Conservation (phyloP, 179 eudicot species). For the Amaranthus tricolor region DNA sequence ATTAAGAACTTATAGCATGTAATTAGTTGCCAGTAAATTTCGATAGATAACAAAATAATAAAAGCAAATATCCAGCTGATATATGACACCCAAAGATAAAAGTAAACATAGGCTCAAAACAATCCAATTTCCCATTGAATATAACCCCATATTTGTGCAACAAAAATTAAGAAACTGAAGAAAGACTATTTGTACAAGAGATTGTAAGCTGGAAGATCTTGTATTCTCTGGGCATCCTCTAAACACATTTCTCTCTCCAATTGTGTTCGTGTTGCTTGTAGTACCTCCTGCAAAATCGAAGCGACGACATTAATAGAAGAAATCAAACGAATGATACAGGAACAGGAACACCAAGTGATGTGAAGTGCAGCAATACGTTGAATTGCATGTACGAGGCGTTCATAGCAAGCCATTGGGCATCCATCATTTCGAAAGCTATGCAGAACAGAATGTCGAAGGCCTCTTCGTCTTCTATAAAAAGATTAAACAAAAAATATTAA, state of each 20-base stretch:
- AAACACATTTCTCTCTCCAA: constrained; percentile 77
- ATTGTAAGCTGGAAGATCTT: constrained; percentile 83
- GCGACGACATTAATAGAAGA: not conserved
- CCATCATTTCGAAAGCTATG: constrained; percentile 91
- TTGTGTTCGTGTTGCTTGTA: constrained; percentile 70
- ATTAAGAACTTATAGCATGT: too few relatives aligned
- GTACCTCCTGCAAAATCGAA: constrained; percentile 55
- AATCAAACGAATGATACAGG: not conserved
- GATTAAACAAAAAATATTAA: not conserved
- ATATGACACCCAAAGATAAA: too few relatives aligned
- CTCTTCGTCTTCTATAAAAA: constrained; percentile 71
- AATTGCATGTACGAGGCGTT: constrained; percentile 94
- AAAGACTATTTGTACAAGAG: constrained; percentile 48
- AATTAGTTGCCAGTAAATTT: too few relatives aligned
- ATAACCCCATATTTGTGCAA: too few relatives aligned
- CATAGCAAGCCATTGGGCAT: constrained; percentile 98
- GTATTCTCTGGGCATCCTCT: constrained; percentile 66
- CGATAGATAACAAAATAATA: too few relatives aligned
- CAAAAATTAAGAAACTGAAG: not conserved
- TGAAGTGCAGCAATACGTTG: constrained; percentile 51
- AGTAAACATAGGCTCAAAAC: too few relatives aligned
- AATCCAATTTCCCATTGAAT: too few relatives aligned
- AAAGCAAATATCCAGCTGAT: too few relatives aligned
- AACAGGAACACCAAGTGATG: not conserved
- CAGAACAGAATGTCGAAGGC: constrained; percentile 86